Conservation (phyloP, 2,329 filamentous ascomycete species). For the Coleophoma cylindrospora region DNA sequence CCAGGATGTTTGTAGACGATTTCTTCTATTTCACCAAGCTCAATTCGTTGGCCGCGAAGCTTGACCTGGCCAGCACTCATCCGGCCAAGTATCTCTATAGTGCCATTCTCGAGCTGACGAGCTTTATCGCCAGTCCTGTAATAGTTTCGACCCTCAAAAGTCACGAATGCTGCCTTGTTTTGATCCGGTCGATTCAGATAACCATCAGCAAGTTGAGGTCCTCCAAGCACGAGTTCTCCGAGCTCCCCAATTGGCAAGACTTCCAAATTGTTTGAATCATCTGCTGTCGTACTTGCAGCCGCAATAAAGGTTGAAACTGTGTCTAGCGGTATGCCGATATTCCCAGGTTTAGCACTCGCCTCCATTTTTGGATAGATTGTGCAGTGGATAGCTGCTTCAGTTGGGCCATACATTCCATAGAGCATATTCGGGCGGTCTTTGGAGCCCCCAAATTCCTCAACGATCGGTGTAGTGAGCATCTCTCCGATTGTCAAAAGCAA, state of each 20-base stretch:
- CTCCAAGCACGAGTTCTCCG: conserved; percentile 73
- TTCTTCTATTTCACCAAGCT: conserved; percentile 75
- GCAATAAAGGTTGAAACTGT: conserved; percentile 51
- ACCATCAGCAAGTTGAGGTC: conserved; percentile 70
- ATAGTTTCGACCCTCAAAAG: conserved; percentile 56
- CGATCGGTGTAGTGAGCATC: conserved; percentile 76
- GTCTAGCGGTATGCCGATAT: conserved; percentile 73
- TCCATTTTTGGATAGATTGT: conserved; percentile 65
- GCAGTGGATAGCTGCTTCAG: conserved; percentile 88
- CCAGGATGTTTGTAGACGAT: conserved; percentile 55
- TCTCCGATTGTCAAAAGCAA: conserved; percentile 85
- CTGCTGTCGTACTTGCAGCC: conserved; percentile 8
- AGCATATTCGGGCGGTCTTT: conserved; percentile 52
- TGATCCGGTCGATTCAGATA: conserved; percentile 81
- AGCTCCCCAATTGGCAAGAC: conserved; percentile 24
- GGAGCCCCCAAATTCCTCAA: conserved; percentile 68
- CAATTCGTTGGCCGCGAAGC: conserved; percentile 75
- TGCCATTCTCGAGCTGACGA: conserved; percentile 59
- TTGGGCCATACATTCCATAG: conserved; percentile 93
- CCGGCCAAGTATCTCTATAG: conserved; percentile 78
- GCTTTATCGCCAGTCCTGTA: conserved; percentile 88
- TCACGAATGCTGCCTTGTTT: conserved; percentile 66
- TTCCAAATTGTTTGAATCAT: conserved; percentile 15
- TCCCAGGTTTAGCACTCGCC: conserved; percentile 51
- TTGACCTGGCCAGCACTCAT: conserved; percentile 81